Conservation (phyloP, 2,329 filamentous ascomycete species). For the Plectosphaerella plurivora region DNA sequence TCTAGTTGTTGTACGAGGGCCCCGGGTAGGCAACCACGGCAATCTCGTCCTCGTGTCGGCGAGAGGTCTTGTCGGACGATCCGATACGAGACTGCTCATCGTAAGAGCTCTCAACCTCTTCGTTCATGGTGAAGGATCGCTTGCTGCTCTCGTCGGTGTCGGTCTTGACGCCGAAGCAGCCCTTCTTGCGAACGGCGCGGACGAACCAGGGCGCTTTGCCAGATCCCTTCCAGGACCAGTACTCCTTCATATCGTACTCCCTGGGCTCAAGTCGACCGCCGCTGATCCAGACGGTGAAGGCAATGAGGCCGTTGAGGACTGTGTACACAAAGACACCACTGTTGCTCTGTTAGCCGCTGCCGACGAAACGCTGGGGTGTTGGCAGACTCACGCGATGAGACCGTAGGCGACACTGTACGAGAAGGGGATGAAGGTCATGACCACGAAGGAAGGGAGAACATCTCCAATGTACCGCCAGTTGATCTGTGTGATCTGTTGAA, state of each 20-base stretch:
- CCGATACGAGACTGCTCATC: conserved; percentile 7
- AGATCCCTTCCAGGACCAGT: conserved; percentile 48
- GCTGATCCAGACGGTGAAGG: conserved; percentile 37
- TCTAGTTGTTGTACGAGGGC: no score
- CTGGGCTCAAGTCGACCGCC: conserved; percentile 39
- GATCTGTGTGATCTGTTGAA: conserved; percentile 67
- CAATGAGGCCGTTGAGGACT: conserved; percentile 43
- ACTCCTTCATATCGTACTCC: conserved; percentile 51
- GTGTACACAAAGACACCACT: conserved; percentile 52
- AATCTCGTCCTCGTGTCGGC: conserved; percentile 9
- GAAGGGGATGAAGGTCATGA: conserved; percentile 71
- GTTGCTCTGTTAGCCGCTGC: background rate
- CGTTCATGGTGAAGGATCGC: conserved; percentile 11
- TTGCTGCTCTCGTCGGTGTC: conserved; percentile 16
- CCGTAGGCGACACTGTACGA: conserved; percentile 77
- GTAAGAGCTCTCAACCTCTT: conserved; percentile 11
- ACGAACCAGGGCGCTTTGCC: conserved; percentile 45
- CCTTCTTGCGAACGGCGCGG: conserved; percentile 26
- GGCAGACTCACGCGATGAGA: conserved; percentile 57
- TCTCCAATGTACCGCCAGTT: conserved; percentile 77
- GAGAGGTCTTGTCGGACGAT: conserved; percentile 5
- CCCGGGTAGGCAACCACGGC: conserved; percentile 3
- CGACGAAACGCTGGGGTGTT: background rate
- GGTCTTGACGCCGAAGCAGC: conserved; percentile 14
- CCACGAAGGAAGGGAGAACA: conserved; percentile 70